These are phyloP conservation scores for Suzukiozyma palmioleophila DNA, from an alignment of 1,139 yeast species.

Conservation along the genomic window DNA sequence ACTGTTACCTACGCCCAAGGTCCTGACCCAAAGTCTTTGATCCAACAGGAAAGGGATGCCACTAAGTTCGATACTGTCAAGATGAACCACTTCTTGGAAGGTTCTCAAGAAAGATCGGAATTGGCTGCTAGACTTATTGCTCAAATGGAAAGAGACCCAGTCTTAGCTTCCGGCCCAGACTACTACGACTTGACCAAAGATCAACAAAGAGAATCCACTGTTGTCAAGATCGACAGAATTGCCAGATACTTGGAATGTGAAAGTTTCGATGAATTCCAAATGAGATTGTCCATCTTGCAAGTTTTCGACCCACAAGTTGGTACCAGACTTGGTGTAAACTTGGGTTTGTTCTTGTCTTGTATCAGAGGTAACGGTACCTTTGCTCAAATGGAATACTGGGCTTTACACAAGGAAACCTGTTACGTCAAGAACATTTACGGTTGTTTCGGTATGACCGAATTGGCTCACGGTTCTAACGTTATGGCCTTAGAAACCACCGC, in stretches of 20 bases:
- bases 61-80: slow-evolving; percentile 34
- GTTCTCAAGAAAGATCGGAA: slow-evolving; percentile 31
- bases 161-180: slow-evolving; percentile 32
- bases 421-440: slow-evolving; percentile 70
- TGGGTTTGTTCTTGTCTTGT: slow-evolving; percentile 47
- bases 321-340: slow-evolving; percentile 47
- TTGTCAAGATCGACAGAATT: slow-evolving; percentile 39
- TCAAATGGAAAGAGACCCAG: slow-evolving; percentile 49
- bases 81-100: slow-evolving; percentile 48
- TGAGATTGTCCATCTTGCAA: slow-evolving; percentile 38
- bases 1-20: slow-evolving; percentile 15
- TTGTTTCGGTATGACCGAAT: slow-evolving; percentile 91
- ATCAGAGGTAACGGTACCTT: slow-evolving; percentile 49
- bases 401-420: slow-evolving; percentile 65
- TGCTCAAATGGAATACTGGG: slow-evolving; percentile 67
- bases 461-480: slow-evolving; percentile 92
- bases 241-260: slow-evolving; percentile 43
- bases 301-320: slow-evolving; percentile 47
- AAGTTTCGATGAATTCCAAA: slow-evolving; percentile 29
- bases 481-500: slow-evolving; percentile 94
- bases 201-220: slow-evolving; percentile 42
- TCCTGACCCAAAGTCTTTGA: slow-evolving; percentile 33
- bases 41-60: slow-evolving; percentile 31
- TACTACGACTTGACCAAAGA: slow-evolving; percentile 38
- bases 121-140: slow-evolving; percentile 32